Evolutionary conservation across 768 basidiomycete species (phyloP), one percentile per base, ranked within the genome.

Genomic region (Phylloporus arenicola): DNA sequence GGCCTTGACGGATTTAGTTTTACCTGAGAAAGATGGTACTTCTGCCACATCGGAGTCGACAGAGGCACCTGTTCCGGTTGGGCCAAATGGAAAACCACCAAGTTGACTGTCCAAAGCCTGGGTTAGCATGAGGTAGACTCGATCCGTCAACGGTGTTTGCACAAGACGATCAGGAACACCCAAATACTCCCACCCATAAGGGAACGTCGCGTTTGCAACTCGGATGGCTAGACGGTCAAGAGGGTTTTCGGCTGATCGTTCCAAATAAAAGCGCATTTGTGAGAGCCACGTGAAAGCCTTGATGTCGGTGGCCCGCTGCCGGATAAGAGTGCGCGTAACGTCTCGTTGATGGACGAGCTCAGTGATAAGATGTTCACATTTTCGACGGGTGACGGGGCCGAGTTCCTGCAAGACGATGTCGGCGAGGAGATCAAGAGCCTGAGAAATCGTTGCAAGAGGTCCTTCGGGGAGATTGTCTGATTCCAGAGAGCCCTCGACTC

Each of bases 1-100:
- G 2, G 96, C 94, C 70, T 99, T 99, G 65, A 99, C 96, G 2
- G 96, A 98, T 70, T 99, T 96, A 0, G 96, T 99, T 75, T 99
- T 99, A 27, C 94, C 92, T 92, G 42, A 33, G 17, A 30, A 38
- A 14, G 39, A 14, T 47, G 38, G 48, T 52, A 24, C 13, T 19
- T 6, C 34, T 43, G 5, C 3, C 10, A n/a, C 9, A 43, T 19
- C 16, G 12, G 29, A 40, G 13, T 31, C 10, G 16, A 34, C 6
- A 8, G 43, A 58, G 72, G 59, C 55, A 84, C 92, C 93, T 51
- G 95, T 98, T 68, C 96, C 96, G 19, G 96, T 96, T 45, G 96
- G 96, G 16, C 96, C 96, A 65, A 99, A 99, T 4, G 96, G 96
- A 30, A 95, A 86, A 20, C 96, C 96, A 59, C 96, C 96, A 13